These are phyloP conservation scores for Lasiosphaeria miniovina DNA, from an alignment of 495 filamentous ascomycete genomes.

Conservation along the genomic window DNA sequence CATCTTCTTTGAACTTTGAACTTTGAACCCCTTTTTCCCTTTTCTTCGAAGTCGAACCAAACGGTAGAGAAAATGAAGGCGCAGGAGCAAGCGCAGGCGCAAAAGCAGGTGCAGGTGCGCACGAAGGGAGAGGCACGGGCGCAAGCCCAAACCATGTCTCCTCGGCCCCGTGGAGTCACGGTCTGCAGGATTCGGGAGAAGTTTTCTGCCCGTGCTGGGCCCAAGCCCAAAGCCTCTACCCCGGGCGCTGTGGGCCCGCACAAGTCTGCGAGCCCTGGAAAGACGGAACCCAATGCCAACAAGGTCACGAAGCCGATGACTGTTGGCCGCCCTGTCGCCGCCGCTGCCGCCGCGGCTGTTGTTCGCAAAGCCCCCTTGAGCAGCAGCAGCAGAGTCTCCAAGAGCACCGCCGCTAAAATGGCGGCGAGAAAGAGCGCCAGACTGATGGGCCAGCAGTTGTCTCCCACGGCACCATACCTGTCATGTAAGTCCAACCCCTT, in stretches of 20 bases:
- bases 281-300: slow-evolving; percentile 2
- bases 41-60: neutral
- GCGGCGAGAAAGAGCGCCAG: neutral
- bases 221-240: too few relatives aligned
- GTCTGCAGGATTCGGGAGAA: too few relatives aligned
- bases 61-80: neutral
- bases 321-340: neutral
- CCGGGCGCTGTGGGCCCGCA: neutral
- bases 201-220: too few relatives aligned
- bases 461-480: slow-evolving; percentile 37
- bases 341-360: neutral
- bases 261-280: neutral
- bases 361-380: too few relatives aligned
- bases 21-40: neutral
- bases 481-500: slow-evolving; percentile 37
- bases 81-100: too few relatives aligned
- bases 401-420: neutral
- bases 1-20: neutral
- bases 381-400: too few relatives aligned
- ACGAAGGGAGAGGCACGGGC: too few relatives aligned
- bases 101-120: too few relatives aligned
- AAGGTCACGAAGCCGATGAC: slow-evolving; percentile 1
- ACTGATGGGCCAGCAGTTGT: slow-evolving; percentile 25
- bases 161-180: too few relatives aligned
- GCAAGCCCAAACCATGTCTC: too few relatives aligned